Evolutionary conservation across 2,329 filamentous ascomycete species (phyloP), one percentile per base, ranked within the genome.

Genomic region (Fusarium solani-melongenae): DNA sequence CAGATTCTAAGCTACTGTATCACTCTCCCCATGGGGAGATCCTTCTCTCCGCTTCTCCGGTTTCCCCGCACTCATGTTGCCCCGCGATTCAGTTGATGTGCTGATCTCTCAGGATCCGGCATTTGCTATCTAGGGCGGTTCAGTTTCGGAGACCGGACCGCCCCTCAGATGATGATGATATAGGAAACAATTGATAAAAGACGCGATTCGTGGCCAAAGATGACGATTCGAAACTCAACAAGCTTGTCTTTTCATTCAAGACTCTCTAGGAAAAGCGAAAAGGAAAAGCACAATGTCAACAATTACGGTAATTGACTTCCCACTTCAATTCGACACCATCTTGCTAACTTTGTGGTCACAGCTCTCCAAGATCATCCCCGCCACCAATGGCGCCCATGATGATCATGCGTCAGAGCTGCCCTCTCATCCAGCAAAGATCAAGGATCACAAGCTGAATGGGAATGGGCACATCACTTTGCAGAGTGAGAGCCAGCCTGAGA

Each of bases 331-430:
- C 11, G 20, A n/a, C 53, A 12, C 15, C 22, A 29, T 60, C 24
- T 59, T 38, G 29, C 41, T 60, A 31, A 59, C 56, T 15, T 41
- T 64, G 44, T 46, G 44, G n/a, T 10, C 7, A 4, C 2, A 60
- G 65, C 65, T 67, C 46, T 60, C 62, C 38, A 65, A 68, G 55
- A 59, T 60, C 29, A 64, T 67, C 34, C 46, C 62, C 41, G 36
- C 62, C 22, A 46, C 55, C 20, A 68, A 68, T 24, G 64, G 59
- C 38, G 22, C 31, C 8, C 58, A 31, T 4, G 27, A 62, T 62
- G 58, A 57, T 24, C 51, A 62, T 11, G 39, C 55, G 10, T 29
- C 29, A 6, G 29, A 51, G 56, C 27, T 59, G 27, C 56, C 56
- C 11, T 36, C 41, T 24, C 33, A 29, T 51, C 41, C 63, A 6